phyloP scores from a whole-genome alignment of 2,329 filamentous ascomycete species.

The Pseudodiploospora longispora region DNA sequence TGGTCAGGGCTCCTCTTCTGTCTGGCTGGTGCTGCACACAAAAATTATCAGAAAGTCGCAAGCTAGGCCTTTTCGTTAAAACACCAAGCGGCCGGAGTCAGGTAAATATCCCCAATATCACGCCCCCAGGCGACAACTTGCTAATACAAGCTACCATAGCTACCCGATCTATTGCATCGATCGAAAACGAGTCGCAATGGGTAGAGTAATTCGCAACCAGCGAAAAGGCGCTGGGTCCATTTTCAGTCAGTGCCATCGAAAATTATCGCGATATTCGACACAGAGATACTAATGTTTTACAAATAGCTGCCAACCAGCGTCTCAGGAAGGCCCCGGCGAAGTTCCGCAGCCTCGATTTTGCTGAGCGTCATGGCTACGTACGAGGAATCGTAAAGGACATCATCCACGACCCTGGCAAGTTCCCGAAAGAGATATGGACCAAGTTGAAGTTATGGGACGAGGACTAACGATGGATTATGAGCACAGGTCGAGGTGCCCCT shows the following conservation, averaged over 20 bases:
- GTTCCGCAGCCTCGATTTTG: conserved; percentile 94
- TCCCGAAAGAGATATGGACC: conserved; percentile 12
- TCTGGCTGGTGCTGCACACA: conserved; percentile 25
- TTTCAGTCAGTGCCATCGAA: conserved; percentile 39
- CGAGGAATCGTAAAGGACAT: conserved; percentile 98
- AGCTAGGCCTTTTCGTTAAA: conserved; percentile 24
- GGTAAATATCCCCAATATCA: conserved; percentile 23
- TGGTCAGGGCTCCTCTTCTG: conserved; percentile 27
- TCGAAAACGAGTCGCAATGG: conserved; percentile 36
- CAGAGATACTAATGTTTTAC: conserved; percentile 22
- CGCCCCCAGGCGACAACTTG: conserved; percentile 17
- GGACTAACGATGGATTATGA: conserved; percentile 18
- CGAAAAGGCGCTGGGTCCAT: conserved; percentile 52
- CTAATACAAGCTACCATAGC: conserved; percentile 23
- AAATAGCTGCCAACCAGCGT: conserved; percentile 68
- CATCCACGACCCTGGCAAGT: conserved; percentile 85
- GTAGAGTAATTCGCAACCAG: conserved; percentile 60
- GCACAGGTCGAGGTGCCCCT: conserved; percentile 72
- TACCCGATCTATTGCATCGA: conserved; percentile 26
- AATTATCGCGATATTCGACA: conserved; percentile 14
- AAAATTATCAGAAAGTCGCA: conserved; percentile 25
- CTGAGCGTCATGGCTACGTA: conserved; percentile 95
- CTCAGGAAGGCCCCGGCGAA: conserved; percentile 80
- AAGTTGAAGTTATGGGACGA: conserved; percentile 9
- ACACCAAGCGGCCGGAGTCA: conserved; percentile 34